These are phyloP conservation scores for Apiospora aurea DNA, from an alignment of 2,329 filamentous ascomycete genomes.

Conservation along the genomic window DNA sequence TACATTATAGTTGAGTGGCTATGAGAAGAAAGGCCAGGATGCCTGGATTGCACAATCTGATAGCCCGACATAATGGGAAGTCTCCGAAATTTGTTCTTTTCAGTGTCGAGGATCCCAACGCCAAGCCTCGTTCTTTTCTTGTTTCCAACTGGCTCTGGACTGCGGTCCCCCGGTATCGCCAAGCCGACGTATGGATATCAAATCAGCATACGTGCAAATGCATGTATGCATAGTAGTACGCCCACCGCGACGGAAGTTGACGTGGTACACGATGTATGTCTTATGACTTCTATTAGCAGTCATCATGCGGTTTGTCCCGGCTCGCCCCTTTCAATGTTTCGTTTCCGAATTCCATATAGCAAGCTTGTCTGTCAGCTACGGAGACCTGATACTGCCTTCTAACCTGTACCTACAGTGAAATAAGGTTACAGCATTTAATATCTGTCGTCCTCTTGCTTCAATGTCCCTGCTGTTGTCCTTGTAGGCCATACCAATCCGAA, in stretches of 20 bases:
- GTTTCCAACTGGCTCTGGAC: neutral
- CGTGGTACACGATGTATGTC: neutral
- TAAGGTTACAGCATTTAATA: neutral
- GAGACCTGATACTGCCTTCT: neutral
- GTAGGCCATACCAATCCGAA: neutral
- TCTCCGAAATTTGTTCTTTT: slow-evolving; percentile 20
- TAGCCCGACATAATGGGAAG: slow-evolving; percentile 19
- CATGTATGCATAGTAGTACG: neutral
- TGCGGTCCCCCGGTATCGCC: neutral
- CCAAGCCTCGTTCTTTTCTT: slow-evolving; percentile 17
- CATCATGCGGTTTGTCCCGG: neutral
- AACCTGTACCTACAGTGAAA: neutral
- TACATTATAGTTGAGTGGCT: slow-evolving; percentile 8
- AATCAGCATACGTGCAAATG: neutral
- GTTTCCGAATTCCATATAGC: neutral
- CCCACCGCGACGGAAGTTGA: neutral
- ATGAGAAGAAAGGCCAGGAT: slow-evolving; percentile 16
- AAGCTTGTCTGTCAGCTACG: neutral
- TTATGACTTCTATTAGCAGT: neutral
- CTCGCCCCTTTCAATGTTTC: neutral
- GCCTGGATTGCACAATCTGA: neutral
- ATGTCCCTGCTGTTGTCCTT: neutral
- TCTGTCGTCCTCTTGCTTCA: neutral
- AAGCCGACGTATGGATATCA: slow-evolving; percentile 12
- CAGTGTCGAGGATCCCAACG: slow-evolving; percentile 14